Conservation (phyloP, 352 stramenopile species). For the Phytophthora kernoviae region DNA sequence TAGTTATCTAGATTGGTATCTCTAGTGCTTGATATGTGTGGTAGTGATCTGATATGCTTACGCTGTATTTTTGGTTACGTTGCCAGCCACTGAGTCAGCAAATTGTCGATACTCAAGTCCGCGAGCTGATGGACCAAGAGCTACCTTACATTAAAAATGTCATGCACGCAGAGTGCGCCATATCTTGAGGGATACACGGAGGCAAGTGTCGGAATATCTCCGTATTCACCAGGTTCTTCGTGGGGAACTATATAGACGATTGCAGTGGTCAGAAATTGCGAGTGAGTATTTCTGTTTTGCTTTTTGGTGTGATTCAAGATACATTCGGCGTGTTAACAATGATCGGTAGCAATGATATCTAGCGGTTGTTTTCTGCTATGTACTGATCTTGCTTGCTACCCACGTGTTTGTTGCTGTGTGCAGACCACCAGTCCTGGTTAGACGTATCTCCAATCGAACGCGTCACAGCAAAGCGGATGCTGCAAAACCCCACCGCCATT, state of each 20-base stretch:
- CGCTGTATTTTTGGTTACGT: constrained; percentile 2
- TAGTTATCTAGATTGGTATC: constrained; percentile 15
- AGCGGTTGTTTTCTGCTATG: background rate
- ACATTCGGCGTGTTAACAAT: background rate
- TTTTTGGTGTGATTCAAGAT: background rate
- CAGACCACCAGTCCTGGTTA: constrained; percentile 34
- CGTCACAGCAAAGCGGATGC: constrained; percentile 26
- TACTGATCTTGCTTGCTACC: background rate
- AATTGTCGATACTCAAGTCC: constrained; percentile 36
- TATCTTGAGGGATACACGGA: constrained; percentile 38
- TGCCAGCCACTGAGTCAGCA: constrained; percentile 30
- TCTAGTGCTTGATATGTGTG: background rate
- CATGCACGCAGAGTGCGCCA: constrained; percentile 44
- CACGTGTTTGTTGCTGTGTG: background rate
- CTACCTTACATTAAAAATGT: constrained; percentile 43
- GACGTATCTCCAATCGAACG: constrained; percentile 41
- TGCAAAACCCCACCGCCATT: constrained; percentile 15
- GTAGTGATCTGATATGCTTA: background rate
- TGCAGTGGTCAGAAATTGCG: constrained; percentile 38
- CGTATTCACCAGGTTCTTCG: constrained; percentile 24
- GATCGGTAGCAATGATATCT: background rate
- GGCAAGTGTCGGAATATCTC: constrained; percentile 33
- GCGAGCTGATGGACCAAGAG: constrained; percentile 35
- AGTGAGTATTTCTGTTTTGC: constrained; percentile 32
- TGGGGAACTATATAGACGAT: constrained; percentile 26